A percentile compares a stretch with the other conserved stretches of the same genome.
Conservation (phyloP, 495 filamentous ascomycete genomes). For the Astrothelium macrocarpum region DNA sequence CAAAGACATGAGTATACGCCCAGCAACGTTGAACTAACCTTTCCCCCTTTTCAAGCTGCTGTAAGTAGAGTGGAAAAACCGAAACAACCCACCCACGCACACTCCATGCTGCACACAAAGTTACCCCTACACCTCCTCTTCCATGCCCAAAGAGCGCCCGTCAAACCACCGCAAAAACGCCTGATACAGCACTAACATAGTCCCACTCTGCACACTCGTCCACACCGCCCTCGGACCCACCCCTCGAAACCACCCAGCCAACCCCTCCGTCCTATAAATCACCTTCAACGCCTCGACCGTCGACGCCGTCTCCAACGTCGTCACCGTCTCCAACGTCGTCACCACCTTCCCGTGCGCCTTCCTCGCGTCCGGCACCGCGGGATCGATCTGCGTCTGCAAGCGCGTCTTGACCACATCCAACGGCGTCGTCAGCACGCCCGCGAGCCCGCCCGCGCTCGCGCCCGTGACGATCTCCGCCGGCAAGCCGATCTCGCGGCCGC, state of each 20-base stretch:
- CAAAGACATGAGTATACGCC: too few species aligned
- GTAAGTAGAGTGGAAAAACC: too few species aligned
- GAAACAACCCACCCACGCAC: not conserved
- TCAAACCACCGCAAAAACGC: constrained; percentile 70
- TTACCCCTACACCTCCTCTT: not conserved
- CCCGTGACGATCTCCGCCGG: constrained; percentile 81
- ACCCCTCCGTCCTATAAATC: constrained; percentile 80
- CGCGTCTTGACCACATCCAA: constrained; percentile 96
- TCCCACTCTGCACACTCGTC: constrained; percentile 94
- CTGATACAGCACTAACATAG: constrained; percentile 96
- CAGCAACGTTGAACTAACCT: too few species aligned
- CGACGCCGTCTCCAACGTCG: constrained; percentile 75
- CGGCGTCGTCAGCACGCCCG: constrained; percentile 88
- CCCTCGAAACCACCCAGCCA: constrained; percentile 86
- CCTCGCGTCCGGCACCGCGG: constrained; percentile 20
- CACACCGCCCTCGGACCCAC: constrained; percentile 91
- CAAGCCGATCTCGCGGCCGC: constrained; percentile 69
- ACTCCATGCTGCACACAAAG: too few species aligned
- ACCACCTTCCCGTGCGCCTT: too few species aligned
- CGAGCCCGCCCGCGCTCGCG: constrained; percentile 84
- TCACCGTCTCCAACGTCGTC: constrained; percentile 70
- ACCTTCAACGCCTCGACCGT: constrained; percentile 74
- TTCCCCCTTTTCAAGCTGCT: too few species aligned
- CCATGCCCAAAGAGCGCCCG: constrained; percentile 27
- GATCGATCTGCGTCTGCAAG: constrained; percentile 87